Conservation (phyloP, 73 alveolate species). For the Loxodes magnus region DNA sequence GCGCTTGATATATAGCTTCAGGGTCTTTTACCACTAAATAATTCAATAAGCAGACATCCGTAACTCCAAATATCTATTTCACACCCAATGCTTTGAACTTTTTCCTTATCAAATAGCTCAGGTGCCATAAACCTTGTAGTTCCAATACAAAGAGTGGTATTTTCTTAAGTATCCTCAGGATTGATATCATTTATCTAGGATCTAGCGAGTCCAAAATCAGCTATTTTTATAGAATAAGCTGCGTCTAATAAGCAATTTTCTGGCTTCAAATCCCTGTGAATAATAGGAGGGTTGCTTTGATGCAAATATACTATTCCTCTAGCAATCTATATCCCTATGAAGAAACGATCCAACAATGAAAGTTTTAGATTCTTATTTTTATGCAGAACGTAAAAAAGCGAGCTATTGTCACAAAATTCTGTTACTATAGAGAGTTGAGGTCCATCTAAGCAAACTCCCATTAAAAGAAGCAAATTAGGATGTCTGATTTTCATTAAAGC, state of each 20-base stretch:
- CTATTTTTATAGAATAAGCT: neutral
- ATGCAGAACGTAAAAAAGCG: neutral
- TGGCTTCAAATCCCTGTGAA: slow-evolving; percentile 5
- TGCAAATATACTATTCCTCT: slow-evolving; percentile 2
- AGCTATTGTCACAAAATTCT: slow-evolving; percentile 1
- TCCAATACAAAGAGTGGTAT: slow-evolving; percentile 4
- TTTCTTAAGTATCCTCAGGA: neutral
- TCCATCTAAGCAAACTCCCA: slow-evolving; percentile 6
- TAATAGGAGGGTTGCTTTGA: neutral
- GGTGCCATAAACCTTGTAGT: slow-evolving; percentile 12
- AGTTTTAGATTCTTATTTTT: neutral
- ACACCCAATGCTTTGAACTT: neutral
- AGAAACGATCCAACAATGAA: neutral
- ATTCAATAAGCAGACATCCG: slow-evolving; percentile 3
- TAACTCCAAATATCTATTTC: slow-evolving; percentile 1
- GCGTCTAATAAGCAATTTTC: slow-evolving; percentile 4
- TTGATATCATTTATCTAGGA: neutral
- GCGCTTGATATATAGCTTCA: neutral
- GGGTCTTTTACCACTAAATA: slow-evolving; percentile 2
- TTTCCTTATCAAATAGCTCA: slow-evolving; percentile 5
- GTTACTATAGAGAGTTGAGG: neutral
- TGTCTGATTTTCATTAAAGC: neutral
- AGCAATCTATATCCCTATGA: neutral
- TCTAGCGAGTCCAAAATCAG: slow-evolving; percentile 9
- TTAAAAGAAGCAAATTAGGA: neutral